Evolutionary conservation across 176 grass and related monocot species (phyloP).

Genomic region (Guadua angustifolia): DNA sequence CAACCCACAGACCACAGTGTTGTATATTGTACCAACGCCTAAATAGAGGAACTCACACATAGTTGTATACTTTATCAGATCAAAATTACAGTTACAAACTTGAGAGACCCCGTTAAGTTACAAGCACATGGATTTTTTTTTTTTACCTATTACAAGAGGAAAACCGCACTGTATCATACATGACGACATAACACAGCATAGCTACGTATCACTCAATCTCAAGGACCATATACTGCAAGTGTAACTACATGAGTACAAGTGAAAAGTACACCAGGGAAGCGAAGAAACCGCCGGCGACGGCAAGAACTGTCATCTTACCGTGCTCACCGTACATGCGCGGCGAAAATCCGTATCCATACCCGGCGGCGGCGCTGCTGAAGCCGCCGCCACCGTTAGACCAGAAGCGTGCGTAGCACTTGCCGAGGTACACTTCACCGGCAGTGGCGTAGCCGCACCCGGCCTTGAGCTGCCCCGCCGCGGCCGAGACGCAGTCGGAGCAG

Average conservation of each 20-base stretch:
- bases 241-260: constrained; percentile 19
- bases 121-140: neutral
- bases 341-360: neutral
- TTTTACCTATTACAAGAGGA: constrained; percentile 4
- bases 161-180: neutral
- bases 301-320: neutral
- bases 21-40: neutral
- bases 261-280: constrained; percentile 28
- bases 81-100: neutral
- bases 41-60: neutral
- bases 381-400: constrained; percentile 55
- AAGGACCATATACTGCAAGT: neutral
- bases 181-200: neutral
- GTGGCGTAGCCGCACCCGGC: constrained; percentile 62
- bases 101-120: neutral
- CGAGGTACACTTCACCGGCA: constrained; percentile 76
- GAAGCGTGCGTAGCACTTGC: constrained; percentile 86
- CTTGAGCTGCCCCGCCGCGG: constrained; percentile 69
- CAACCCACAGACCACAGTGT: neutral
- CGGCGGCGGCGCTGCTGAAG: neutral
- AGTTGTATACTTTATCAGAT: neutral
- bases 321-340: neutral
- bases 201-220: neutral
- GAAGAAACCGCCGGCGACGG: constrained; percentile 27
- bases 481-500: constrained; percentile 75